Evolutionary conservation across 352 stramenopile genomes (phyloP).

Genomic region (Labyrinthula sp.): DNA sequence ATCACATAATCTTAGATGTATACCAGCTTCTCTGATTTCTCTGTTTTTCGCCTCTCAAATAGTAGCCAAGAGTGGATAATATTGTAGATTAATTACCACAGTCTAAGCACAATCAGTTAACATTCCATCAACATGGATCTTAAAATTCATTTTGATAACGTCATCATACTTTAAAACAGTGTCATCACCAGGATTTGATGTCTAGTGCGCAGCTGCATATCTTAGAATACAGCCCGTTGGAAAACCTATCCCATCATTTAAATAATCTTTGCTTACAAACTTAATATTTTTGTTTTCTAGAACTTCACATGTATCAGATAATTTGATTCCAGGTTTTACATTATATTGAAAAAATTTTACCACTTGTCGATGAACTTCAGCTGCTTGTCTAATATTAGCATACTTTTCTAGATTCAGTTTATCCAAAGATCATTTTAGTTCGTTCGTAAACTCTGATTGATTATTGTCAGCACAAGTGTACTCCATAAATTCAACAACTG

Average conservation of each 20-base stretch:
- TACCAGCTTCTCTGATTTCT: constrained; percentile 66
- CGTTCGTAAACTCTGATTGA: constrained; percentile 49
- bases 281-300: constrained; percentile 87
- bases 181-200: constrained; percentile 78
- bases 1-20: constrained; percentile 79
- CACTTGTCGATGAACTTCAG: constrained; percentile 81
- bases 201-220: constrained; percentile 90
- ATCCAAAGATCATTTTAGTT: constrained; percentile 51
- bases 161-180: constrained; percentile 75
- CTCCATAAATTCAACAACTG: constrained; percentile 69
- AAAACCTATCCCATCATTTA: constrained; percentile 59
- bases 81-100: constrained; percentile 76
- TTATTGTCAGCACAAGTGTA: constrained; percentile 75
- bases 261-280: constrained; percentile 68
- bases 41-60: constrained; percentile 73
- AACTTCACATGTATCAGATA: constrained; percentile 79
- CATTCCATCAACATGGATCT: constrained; percentile 73
- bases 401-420: constrained; percentile 50
- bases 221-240: constrained; percentile 86
- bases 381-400: constrained; percentile 60
- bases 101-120: constrained; percentile 95
- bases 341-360: constrained; percentile 72
- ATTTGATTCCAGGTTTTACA: constrained; percentile 80
- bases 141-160: constrained; percentile 96
- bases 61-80: constrained; percentile 65